Evolutionary conservation across 495 filamentous ascomycete species (phyloP).

Genomic region (Trichoderma orchidacearum): DNA sequence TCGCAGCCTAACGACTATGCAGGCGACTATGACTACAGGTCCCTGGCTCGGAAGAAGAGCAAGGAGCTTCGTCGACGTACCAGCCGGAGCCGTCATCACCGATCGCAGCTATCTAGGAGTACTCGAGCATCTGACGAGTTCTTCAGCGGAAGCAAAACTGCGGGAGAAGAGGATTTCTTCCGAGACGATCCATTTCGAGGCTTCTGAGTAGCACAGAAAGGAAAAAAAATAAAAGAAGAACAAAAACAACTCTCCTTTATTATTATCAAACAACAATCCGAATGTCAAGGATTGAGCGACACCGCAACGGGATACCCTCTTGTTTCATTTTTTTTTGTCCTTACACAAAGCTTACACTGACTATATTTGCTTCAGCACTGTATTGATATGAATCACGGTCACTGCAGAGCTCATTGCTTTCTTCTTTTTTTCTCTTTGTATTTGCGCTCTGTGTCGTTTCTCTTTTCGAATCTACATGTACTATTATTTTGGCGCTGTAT

Average conservation of each 20-base stretch:
- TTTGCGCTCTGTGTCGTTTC: not conserved
- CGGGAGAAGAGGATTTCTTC: slow-evolving; percentile 28
- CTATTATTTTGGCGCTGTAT: not conserved
- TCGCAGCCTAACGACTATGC: slow-evolving; percentile 27
- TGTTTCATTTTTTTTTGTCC: not conserved
- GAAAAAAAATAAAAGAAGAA: not conserved
- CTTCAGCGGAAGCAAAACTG: slow-evolving; percentile 14
- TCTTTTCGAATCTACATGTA: not conserved
- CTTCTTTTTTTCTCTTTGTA: not conserved
- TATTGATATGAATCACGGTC: not conserved
- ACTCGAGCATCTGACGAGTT: slow-evolving; percentile 26
- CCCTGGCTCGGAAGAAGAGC: slow-evolving; percentile 25
- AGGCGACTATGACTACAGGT: slow-evolving; percentile 31
- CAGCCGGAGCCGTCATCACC: slow-evolving; percentile 35
- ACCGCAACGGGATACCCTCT: not conserved
- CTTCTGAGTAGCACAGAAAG: slow-evolving; percentile 17
- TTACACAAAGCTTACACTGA: not conserved
- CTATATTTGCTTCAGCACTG: not conserved
- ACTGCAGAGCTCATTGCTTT: not conserved
- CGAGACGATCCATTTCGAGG: slow-evolving; percentile 34
- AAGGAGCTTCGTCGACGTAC: slow-evolving; percentile 34
- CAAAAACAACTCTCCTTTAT: not conserved
- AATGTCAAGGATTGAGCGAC: not conserved
- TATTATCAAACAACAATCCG: not conserved
- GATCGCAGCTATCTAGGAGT: slow-evolving; percentile 32